phyloP scores from a whole-genome alignment of 1,284 basidiomycete genomes.

The Gomphus bonarii region DNA sequence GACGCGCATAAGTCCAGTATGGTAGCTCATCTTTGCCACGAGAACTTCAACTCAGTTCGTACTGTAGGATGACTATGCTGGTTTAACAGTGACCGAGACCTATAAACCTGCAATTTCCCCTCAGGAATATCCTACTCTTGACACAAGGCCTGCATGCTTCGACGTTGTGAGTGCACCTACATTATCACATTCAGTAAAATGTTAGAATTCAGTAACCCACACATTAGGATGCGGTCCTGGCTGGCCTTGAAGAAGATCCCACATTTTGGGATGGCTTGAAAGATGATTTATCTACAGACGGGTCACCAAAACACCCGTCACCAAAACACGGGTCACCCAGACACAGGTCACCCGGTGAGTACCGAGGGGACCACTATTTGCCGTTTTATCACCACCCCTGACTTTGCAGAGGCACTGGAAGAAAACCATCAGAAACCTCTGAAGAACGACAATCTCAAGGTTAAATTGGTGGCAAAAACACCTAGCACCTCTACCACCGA shows the following conservation, averaged over 20 bases:
- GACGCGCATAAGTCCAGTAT: constrained; percentile 56
- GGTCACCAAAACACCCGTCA: too few relatives aligned
- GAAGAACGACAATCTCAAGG: neutral
- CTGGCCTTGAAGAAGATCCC: constrained; percentile 52
- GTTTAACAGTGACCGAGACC: constrained; percentile 37
- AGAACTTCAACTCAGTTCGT: neutral
- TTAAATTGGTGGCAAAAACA: neutral
- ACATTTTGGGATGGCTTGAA: constrained; percentile 41
- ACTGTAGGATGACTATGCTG: constrained; percentile 57
- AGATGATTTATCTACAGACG: neutral
- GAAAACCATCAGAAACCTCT: neutral
- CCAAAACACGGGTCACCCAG: too few relatives aligned
- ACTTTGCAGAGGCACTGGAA: neutral
- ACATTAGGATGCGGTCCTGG: constrained; percentile 48
- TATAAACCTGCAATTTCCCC: constrained; percentile 49
- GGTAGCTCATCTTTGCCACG: constrained; percentile 10
- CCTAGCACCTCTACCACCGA: neutral
- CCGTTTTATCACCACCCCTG: neutral
- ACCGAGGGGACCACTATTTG: neutral
- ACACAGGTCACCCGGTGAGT: neutral
- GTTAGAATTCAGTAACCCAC: neutral
- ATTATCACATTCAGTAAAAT: constrained; percentile 14
- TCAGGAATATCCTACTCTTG: constrained; percentile 47
- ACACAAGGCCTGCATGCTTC: constrained; percentile 48
- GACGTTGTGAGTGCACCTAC: constrained; percentile 26